phyloP scores from a whole-genome alignment of 768 basidiomycete species.

The Boletus rubropictus region DNA sequence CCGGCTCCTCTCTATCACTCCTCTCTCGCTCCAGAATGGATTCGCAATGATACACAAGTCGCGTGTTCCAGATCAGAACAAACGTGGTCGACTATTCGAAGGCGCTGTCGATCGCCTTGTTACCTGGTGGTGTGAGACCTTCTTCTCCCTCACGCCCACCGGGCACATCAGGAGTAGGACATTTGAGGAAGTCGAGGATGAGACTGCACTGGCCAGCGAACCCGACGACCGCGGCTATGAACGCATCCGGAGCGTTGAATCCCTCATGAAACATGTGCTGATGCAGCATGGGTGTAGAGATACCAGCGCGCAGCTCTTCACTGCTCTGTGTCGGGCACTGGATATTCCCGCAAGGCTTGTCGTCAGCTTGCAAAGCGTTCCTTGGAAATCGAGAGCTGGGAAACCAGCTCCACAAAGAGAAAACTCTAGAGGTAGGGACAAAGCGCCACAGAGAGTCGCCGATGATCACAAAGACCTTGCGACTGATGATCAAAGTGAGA shows the following conservation, averaged over 20 bases:
- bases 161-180: constrained; percentile 73
- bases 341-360: constrained; percentile 85
- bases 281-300: constrained; percentile 79
- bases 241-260: constrained; percentile 68
- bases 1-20: constrained; percentile 80
- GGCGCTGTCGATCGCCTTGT: constrained; percentile 65
- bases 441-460: constrained; percentile 19
- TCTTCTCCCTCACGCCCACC: constrained; percentile 54
- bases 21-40: constrained; percentile 70
- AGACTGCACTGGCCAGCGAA: constrained; percentile 26
- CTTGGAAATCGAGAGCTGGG: constrained; percentile 72
- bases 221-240: constrained; percentile 49
- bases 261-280: constrained; percentile 89
- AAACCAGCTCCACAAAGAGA: constrained; percentile 41
- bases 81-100: constrained; percentile 87
- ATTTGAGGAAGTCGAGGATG: constrained; percentile 64
- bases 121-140: constrained; percentile 79
- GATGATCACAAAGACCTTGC: constrained; percentile 24
- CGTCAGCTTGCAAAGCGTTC: constrained; percentile 85
- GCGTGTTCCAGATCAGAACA: constrained; percentile 69
- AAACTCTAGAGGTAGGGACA: constrained; percentile 36
- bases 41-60: constrained; percentile 81
- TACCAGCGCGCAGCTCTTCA: constrained; percentile 85
- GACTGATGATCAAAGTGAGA: constrained; percentile 33
- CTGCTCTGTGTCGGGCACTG: constrained; percentile 79